These are phyloP conservation scores for Candida yuanshanica DNA, from an alignment of 805 yeast species.

Conservation along the genomic window DNA sequence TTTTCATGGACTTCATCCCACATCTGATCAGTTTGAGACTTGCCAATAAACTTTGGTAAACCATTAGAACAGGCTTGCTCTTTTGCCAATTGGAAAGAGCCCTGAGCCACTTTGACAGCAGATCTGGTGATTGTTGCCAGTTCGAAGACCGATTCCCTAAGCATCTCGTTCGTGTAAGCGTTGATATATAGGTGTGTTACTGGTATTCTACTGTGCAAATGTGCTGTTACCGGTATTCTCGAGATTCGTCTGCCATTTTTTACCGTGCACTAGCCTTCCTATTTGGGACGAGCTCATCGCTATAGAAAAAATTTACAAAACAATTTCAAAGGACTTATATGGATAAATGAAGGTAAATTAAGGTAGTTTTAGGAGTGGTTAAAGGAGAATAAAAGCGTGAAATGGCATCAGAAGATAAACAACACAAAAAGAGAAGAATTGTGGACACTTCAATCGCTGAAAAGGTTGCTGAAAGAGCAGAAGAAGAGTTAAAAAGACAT, in stretches of 20 bases:
- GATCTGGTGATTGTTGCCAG: neutral
- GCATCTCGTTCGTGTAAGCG: no score
- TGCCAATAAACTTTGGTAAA: neutral
- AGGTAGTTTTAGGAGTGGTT: no score
- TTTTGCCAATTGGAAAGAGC: neutral
- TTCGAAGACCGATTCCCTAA: neutral
- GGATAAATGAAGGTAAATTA: no score
- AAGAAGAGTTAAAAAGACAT: constrained; percentile 42
- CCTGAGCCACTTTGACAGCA: neutral
- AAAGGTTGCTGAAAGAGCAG: constrained; percentile 62
- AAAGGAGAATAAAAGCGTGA: no score
- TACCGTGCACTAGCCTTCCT: no score
- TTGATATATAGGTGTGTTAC: no score
- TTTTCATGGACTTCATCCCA: constrained; percentile 7
- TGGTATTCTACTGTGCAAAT: constrained; percentile 5
- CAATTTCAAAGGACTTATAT: no score
- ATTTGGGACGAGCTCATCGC: no score
- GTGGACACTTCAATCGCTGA: constrained; percentile 54
- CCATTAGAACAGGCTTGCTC: neutral
- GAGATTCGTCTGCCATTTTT: no score
- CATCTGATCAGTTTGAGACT: neutral
- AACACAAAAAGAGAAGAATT: constrained; percentile 43
- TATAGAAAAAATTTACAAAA: no score
- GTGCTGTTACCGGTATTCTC: constrained; percentile 6
- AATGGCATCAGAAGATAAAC: constrained; percentile 37